Evolutionary conservation across 225 moss, liverwort and hornwort species (phyloP).

Genomic region (Pseudoscleropodium purum): DNA sequence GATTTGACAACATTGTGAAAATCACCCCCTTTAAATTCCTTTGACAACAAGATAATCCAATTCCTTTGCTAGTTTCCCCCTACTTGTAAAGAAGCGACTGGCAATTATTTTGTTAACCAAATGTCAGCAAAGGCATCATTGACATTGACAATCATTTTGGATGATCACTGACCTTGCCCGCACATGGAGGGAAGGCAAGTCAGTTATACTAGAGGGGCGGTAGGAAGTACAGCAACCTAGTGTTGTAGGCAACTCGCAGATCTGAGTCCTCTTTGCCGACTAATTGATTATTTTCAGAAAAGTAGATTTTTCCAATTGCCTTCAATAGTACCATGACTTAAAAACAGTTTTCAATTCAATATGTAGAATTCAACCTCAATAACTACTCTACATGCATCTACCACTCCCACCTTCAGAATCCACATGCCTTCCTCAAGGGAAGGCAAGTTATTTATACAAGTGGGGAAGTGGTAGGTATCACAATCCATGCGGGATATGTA

Average conservation of each 20-base stretch:
- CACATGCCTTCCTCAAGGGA: too few species aligned
- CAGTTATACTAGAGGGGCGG: too few species aligned
- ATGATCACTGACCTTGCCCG: accelerated
- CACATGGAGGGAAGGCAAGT: too few species aligned
- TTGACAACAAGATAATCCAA: background rate
- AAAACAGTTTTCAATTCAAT: too few species aligned
- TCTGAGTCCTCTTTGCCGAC: accelerated
- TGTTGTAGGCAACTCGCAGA: accelerated
- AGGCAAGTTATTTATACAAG: background rate
- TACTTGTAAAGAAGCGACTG: too few species aligned
- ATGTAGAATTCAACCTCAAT: too few species aligned
- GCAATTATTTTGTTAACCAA: background rate
- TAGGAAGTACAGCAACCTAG: too few species aligned
- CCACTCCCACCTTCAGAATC: too few species aligned
- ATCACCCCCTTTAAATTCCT: background rate
- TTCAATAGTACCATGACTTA: accelerated
- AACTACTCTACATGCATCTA: background rate
- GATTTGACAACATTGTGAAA: background rate
- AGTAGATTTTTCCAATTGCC: accelerated
- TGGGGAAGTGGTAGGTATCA: background rate
- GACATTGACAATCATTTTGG: background rate
- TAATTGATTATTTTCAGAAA: background rate
- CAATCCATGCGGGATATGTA: background rate
- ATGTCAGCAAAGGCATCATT: background rate
- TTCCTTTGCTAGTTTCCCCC: accelerated